Base-by-base conservation (phyloP, 352 stramenopile species). In the Elongisporangium anandrum region DNA sequence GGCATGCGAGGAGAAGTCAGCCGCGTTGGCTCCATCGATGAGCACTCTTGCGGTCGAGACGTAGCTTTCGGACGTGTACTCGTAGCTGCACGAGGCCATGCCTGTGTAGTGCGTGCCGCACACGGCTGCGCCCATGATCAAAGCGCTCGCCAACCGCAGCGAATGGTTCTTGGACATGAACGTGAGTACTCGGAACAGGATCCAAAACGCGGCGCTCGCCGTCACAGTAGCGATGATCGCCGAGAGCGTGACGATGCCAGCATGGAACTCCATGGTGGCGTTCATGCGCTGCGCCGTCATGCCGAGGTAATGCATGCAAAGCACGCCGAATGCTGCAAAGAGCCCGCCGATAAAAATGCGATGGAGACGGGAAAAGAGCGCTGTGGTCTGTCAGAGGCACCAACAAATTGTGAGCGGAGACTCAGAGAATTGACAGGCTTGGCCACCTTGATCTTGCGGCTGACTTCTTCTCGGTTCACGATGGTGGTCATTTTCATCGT, bases 291-390 rank as follows among this genome's bases (percentile, higher is more conserved):
- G 75, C 2, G 73, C 79, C 41, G 81, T 57, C 79, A 90, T 90
- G 10, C 77, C 79, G 2, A 87, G 34, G 66, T 85, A 90, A 59
- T 88, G 79, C 79, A 90, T 90, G 0, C 76, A 73, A 0, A 89
- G 66, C 17, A 89, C 77, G 2, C 79, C 79, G 4, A 87, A 57
- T 0, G 75, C 77, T 3, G 79, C 76, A 22, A 82, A 81, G 15
- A 79, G 56, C 13, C 75, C 77, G 24, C 75, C 79, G 15, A 81
- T 52, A 39, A 79, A 62, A 55, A 87, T 89, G 12, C 71, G 66
- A 71, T 68, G 78, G 12, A 85, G 66, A 1, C 76, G 66, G 9
- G 73, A 86, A 39, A 89, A 87, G 3, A 89, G 65, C 17, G 76
- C 77, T 17, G 81, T 78, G 57, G 79, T 74, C 73, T 87, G 21